Base-by-base conservation (phyloP, 768 basidiomycete genomes). In the Paxillus involutus region DNA sequence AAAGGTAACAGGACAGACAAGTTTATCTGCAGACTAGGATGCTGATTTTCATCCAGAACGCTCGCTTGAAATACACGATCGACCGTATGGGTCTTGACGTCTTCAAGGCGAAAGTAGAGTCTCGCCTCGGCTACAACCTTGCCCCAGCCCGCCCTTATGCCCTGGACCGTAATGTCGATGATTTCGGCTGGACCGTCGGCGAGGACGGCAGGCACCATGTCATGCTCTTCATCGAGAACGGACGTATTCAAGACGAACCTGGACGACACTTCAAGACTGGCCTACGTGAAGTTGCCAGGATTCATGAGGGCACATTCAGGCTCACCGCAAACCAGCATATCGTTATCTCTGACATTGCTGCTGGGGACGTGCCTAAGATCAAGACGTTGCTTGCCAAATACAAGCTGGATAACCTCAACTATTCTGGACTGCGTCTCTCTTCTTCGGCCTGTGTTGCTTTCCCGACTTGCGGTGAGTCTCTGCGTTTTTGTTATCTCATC, bases 361-460 rank as follows among this genome's bases (percentile, higher is more conserved):
- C 83, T 13, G 83, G 80, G 63, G 86, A 98, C 53, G 68, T 96
- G 35, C 80, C 83, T 3, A 73, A 75, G 64, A 94, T 98, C 68
- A 94, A 94, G 77, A 65, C 68, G 11, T 71, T 98, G 30, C 75
- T 99, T 35, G 78, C 82, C 40, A 80, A 91, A 75, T 95, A 94
- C 75, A 90, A 89, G 71, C 78, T 98, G 44, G 95, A 98, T 71
- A 93, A 95, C 64, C 68, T 98, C 51, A 77, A 83, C 49, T 85
- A 84, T 61, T 82, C 84, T 12, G 95, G 82, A 4, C 70, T 98
- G 62, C 80, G 96, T 48, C 73, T 98, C 45, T 91, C 93, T 6
- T 91, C 90, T 8, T 95, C 94, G 13, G 96, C 97, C 13, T 99
- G 97, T 73, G 97, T 99, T 52, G 88, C 96, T 3, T 94, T 98